Evolutionary conservation across 2,329 filamentous ascomycete genomes (phyloP), one percentile per base, ranked within the genome.

Genomic region (Fusarium sp.): DNA sequence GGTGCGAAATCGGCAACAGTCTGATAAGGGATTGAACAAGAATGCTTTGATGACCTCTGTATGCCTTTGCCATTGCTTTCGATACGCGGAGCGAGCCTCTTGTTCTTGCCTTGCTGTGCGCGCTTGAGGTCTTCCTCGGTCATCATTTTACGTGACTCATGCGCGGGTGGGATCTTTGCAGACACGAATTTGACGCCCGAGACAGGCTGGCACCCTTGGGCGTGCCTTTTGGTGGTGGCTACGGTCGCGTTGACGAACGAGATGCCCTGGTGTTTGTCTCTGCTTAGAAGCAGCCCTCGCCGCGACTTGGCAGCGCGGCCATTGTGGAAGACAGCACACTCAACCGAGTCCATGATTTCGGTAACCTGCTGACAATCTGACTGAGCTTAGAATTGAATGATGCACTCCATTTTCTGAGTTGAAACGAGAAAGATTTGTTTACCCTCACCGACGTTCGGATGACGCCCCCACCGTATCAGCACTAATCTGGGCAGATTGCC

Each of bases 241-340:
- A 31, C 37, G 3, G 51, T 54, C n/a, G 55, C 37, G 27, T 61
- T 61, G 51, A 61, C 44, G 23, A 61, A 61, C 18, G 51, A 61
- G 30, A 31, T 57, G n/a, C 59, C 59, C n/a, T 41, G 41, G 30
- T 62, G 44, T 28, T 50, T 62, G 4, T 57, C 59, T 31, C 52
- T 57, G 18, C 30, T 62, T 7, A 62, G 52, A 9, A 12, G 16
- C n/a, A 57, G 31, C 9, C 51, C 51, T 7, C 36, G 43, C 13
- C 59, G 43, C 6, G 40, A 23, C 27, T 55, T 60, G 18, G 39
- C 11, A 10, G 11, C 48, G 9, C 16, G 18, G 34, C 30, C 47
- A 15, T 23, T 12, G 7, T 13, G 12, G 3, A n/a, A 23, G 31
- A 39, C 7, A 3, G 34, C 34, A 18, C 18, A 18, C 39, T 31